Conservation (phyloP, 2,329 filamentous ascomycete genomes). For the Clarireedia monteithiana region DNA sequence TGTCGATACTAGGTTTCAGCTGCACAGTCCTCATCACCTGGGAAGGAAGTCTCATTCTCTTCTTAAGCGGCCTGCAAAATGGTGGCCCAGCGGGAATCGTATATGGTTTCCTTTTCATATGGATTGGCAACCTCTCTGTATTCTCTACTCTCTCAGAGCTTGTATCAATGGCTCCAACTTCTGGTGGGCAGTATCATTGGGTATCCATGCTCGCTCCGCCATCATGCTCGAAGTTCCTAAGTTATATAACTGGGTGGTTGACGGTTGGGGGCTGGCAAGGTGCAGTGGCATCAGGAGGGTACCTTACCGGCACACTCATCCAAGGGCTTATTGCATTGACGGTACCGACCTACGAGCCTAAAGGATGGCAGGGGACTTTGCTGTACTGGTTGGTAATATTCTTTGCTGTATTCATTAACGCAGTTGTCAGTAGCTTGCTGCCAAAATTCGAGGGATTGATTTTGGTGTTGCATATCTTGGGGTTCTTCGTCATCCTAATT, state of each 20-base stretch:
- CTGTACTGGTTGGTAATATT: constrained; percentile 2
- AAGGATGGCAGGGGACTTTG: constrained; percentile 1
- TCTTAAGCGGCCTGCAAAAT: constrained; percentile 1
- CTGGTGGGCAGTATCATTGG: constrained; percentile 44
- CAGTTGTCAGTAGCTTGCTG: constrained; percentile 30
- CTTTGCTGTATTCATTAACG: constrained; percentile 34
- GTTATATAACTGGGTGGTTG: constrained; percentile 35
- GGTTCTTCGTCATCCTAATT: constrained; percentile 37
- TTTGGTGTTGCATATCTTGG: constrained; percentile 36
- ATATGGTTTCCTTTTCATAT: constrained; percentile 30
- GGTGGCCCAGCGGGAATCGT: constrained; percentile 29
- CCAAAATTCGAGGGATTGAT: constrained; percentile 36
- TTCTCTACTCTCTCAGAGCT: constrained; percentile 8
- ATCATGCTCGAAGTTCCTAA: constrained; percentile 41
- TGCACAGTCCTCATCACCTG: constrained; percentile 36
- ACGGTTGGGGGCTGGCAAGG: constrained; percentile 2
- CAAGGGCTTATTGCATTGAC: constrained; percentile 1
- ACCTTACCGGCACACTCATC: neutral
- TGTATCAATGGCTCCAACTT: constrained; percentile 38
- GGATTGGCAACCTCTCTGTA: constrained; percentile 21
- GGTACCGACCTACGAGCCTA: neutral
- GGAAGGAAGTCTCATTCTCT: constrained; percentile 23
- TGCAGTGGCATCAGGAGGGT: neutral
- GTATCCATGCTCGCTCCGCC: constrained; percentile 43
- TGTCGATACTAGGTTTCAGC: constrained; percentile 35